Percentiles rank a stretch among this genome's conserved stretches.
Conservation (phyloP, 257 asterid genomes). For the Salvia hispanica region DNA sequence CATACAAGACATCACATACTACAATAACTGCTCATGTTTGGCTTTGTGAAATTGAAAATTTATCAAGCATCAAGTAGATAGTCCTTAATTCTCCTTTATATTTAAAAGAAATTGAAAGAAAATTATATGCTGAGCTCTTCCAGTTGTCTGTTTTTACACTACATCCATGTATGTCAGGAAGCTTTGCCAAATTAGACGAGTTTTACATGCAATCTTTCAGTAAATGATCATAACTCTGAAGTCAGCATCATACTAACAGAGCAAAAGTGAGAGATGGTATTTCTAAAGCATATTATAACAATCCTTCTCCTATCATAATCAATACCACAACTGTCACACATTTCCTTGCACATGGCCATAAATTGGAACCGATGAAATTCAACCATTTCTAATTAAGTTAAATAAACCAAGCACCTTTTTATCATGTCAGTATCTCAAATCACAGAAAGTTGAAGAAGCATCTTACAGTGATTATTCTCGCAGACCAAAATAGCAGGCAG, state of each 20-base stretch:
- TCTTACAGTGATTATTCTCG: constrained; percentile 97
- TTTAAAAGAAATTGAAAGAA: neutral
- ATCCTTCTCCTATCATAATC: constrained; percentile 7
- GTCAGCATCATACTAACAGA: neutral
- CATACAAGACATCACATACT: neutral
- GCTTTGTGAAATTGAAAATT: constrained; percentile 5
- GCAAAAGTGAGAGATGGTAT: neutral
- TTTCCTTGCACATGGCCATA: neutral
- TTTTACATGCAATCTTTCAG: neutral
- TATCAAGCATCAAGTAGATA: constrained; percentile 9
- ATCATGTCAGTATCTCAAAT: neutral
- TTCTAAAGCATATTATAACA: constrained; percentile 1
- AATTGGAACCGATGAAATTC: neutral
- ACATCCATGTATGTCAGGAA: constrained; percentile 13
- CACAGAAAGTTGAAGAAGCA: constrained; percentile 7
- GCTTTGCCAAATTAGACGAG: neutral
- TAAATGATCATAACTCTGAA: neutral
- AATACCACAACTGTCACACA: constrained; percentile 14
- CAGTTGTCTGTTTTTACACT: neutral
- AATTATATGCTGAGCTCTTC: neutral
- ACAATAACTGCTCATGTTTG: constrained; percentile 5
- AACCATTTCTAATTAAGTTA: constrained; percentile 27
- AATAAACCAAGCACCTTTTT: neutral
- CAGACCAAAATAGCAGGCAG: constrained; percentile 95
- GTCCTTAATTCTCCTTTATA: constrained; percentile 2